A percentile compares a stretch with the other conserved stretches of the same genome.
phyloP scores from a whole-genome alignment of 129 eudicot genomes.

The Centella asiatica region DNA sequence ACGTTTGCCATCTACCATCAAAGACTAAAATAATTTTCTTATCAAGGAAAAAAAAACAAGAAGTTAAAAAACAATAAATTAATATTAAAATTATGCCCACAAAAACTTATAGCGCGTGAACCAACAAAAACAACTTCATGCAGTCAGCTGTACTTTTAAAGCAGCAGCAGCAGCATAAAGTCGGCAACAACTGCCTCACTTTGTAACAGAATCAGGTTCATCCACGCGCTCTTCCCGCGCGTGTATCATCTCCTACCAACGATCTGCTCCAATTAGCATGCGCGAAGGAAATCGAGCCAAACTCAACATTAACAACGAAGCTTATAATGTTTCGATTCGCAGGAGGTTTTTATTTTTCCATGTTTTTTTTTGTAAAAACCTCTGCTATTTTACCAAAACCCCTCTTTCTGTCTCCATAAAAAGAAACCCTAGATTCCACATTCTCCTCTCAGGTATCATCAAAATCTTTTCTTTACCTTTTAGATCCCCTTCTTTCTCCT shows the following conservation, averaged over 20 bases:
- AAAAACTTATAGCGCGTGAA: neutral
- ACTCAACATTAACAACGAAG: slow-evolving; percentile 15
- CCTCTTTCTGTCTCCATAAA: slow-evolving; percentile 17
- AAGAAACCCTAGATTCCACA: slow-evolving; percentile 36
- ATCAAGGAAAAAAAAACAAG: too few relatives aligned
- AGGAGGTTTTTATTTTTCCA: neutral
- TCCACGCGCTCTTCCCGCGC: slow-evolving; percentile 29
- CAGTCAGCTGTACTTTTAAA: slow-evolving; percentile 19
- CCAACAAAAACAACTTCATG: neutral
- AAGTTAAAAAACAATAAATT: neutral
- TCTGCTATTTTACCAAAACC: neutral
- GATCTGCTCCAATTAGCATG: slow-evolving; percentile 8
- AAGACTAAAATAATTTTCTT: too few relatives aligned
- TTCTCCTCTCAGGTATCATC: slow-evolving; percentile 22
- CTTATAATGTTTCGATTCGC: neutral
- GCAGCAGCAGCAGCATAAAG: slow-evolving; percentile 20
- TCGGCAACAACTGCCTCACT: slow-evolving; percentile 29
- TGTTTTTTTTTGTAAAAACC: neutral
- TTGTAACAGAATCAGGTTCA: slow-evolving; percentile 19
- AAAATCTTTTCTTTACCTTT: neutral
- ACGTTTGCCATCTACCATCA: too few relatives aligned
- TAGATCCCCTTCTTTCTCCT: slow-evolving; percentile 5
- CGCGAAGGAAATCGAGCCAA: slow-evolving; percentile 20
- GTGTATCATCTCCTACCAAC: neutral
- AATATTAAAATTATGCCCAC: neutral